These are phyloP conservation scores for Clavaria fumosa DNA, from an alignment of 768 basidiomycete genomes.

Conservation along the genomic window DNA sequence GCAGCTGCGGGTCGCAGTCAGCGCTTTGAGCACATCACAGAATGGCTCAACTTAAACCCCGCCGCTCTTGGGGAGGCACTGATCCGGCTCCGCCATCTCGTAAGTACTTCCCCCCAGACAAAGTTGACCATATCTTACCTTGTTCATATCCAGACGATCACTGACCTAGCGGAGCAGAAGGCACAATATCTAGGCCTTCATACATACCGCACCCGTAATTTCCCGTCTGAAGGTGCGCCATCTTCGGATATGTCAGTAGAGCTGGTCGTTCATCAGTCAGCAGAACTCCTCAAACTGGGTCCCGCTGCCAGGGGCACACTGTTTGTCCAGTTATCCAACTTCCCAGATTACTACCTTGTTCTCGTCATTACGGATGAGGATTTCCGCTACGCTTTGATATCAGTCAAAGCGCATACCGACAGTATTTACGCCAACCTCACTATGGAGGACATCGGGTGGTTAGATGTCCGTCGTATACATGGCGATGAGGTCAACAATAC, in stretches of 20 bases:
- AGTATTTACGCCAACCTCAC: slow-evolving; percentile 43
- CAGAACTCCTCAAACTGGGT: slow-evolving; percentile 39
- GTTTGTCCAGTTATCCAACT: slow-evolving; percentile 65
- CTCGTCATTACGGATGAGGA: slow-evolving; percentile 66
- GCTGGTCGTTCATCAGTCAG: too few species aligned
- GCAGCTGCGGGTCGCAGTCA: slow-evolving; percentile 57
- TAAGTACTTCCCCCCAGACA: too few species aligned
- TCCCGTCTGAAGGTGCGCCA: slow-evolving; percentile 42
- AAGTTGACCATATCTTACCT: too few species aligned
- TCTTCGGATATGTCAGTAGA: too few species aligned
- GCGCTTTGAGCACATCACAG: slow-evolving; percentile 42
- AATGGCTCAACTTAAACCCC: slow-evolving; percentile 59
- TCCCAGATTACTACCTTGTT: slow-evolving; percentile 72
- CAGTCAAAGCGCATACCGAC: slow-evolving; percentile 37
- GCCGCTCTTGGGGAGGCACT: slow-evolving; percentile 39
- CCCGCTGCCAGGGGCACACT: slow-evolving; percentile 41
- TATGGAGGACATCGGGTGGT: slow-evolving; percentile 69
- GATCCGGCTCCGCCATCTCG: slow-evolving; percentile 42
- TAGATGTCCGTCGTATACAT: slow-evolving; percentile 56
- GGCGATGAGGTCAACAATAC: slow-evolving; percentile 22
- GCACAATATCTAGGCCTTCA: slow-evolving; percentile 75
- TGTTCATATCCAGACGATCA: slow-evolving; percentile 47
- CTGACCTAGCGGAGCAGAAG: slow-evolving; percentile 71
- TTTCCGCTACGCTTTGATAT: slow-evolving; percentile 72
- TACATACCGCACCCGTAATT: slow-evolving; percentile 53